Base-by-base conservation (phyloP, 495 filamentous ascomycete species). In the Aspergillus avenaceus region DNA sequence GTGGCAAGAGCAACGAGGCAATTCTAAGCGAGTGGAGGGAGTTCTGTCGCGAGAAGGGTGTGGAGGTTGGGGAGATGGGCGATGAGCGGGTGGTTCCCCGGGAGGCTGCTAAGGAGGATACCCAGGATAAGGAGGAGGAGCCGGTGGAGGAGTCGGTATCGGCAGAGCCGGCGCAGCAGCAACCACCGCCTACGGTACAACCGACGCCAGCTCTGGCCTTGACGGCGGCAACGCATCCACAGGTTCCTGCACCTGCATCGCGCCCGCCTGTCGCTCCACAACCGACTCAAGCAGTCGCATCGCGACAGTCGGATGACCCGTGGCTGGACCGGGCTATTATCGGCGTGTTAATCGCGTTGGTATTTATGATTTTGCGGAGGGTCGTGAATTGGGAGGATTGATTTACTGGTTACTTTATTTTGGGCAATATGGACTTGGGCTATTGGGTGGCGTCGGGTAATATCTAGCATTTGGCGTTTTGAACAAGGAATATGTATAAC, bases 11-110 rank as follows among this genome's bases (percentile, higher is more conserved):
- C 9, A 96, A 96, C 64, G 76, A 68, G 46, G 87, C 88, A 58
- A 82, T 90, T 19, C 76, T 97, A 54, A 61, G 55, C 45, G 86
- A 84, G 71, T 77, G 82, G 58, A 82, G 84, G 67, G 81, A 73
- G 52, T 64, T 62, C 34, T 83, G 76, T 55, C 57, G 61, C 54
- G 79, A 83, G 65, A 64, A 67, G 52, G 78, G 78, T 37, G 68
- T 71, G 11, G 69, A 67, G 45, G 68, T 72, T 26, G 69, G 67
- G 21, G 68, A 59, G 19, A 71, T 62, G 14, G 63, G 58, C 38
- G 66, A 41, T 16, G 65, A 64, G 62, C 53, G 69, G 65, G 52
- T 60, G 49, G 77, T 76, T 61, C 62, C 62, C 51, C 69, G 65
- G 29, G 41, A 75, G 52, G 57, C 70, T 52, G 51, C 38, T 22